Conservation (phyloP, 1,284 basidiomycete genomes). For the Austropuccinia psidii region DNA sequence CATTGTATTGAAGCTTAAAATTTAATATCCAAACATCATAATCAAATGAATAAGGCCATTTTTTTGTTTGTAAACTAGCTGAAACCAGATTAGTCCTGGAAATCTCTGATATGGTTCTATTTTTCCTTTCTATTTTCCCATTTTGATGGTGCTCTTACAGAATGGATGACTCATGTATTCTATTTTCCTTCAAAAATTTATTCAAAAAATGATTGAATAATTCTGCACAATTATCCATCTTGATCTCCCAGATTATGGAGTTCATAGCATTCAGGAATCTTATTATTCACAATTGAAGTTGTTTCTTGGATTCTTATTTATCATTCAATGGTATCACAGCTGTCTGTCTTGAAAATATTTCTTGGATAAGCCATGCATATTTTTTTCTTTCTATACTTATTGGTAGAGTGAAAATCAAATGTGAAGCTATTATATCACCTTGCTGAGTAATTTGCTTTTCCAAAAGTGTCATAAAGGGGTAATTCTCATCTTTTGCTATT, state of each 20-base stretch:
- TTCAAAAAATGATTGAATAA: background rate
- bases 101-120: background rate
- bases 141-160: constrained; percentile 17
- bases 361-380: background rate
- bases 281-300: background rate
- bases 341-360: background rate
- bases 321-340: background rate
- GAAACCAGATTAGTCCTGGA: background rate
- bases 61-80: background rate
- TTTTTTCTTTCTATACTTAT: background rate
- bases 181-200: background rate
- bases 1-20: background rate
- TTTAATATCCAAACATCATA: background rate
- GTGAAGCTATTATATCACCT: background rate
- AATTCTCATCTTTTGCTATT: background rate
- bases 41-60: background rate
- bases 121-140: background rate
- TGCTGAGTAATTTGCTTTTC: background rate
- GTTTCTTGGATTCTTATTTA: background rate
- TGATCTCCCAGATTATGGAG: background rate
- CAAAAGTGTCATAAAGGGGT: background rate
- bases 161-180: background rate
- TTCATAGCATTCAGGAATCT: background rate
- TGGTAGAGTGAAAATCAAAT: background rate
- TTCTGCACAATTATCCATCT: background rate